Evolutionary conservation across 306 rosid species (phyloP), one percentile per base, ranked within the genome.

Genomic region (Notholithocarpus densiflorus): DNA sequence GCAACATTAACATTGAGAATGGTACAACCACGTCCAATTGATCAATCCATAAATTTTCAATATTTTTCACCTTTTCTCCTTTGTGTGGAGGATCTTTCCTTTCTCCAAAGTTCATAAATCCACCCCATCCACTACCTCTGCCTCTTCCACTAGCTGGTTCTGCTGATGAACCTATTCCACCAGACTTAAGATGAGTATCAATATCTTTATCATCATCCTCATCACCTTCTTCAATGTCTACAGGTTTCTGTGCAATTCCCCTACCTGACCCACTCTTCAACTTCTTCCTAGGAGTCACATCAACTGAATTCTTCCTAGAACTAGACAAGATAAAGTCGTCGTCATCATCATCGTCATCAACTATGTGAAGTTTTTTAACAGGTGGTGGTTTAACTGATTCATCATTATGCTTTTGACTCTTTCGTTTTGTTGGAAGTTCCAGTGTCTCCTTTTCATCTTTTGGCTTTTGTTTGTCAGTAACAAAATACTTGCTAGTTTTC

Each of bases 51-150:
- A 60, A 29, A 51, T 51, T 64, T 59, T 43, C 48, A 81, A 27
- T 75, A 71, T 24, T 72, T 45, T 56, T 83, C 81, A 95, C 98
- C 98, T 95, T 95, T 87, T 95, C 94, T 75, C 98, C 98, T 82
- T 91, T 93, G 86, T 93, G 92, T 37, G 98, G 98, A 72, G 98
- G 98, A 84, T 93, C 98, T 85, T 91, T 92, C 82, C 98, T 90
- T 85, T 95, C 98, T 20, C 98, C 97, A 73, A 90, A 95, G 86
- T 91, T 95, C 98, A 91, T 90, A 86, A 91, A 93, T 32, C 98
- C 98, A 79, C 98, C 93, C 68, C 98, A 90, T 10, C 98, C 98
- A 68, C 86, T 87, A 1, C 97, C 98, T 82, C 97, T 92, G 68
- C 97, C 98, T 78, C 97, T 89, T 84, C 97, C 97, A 80, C 92